Evolutionary conservation across 2,329 filamentous ascomycete species (phyloP), one percentile per base, ranked within the genome.

Genomic region (Hypoxylon sp.): DNA sequence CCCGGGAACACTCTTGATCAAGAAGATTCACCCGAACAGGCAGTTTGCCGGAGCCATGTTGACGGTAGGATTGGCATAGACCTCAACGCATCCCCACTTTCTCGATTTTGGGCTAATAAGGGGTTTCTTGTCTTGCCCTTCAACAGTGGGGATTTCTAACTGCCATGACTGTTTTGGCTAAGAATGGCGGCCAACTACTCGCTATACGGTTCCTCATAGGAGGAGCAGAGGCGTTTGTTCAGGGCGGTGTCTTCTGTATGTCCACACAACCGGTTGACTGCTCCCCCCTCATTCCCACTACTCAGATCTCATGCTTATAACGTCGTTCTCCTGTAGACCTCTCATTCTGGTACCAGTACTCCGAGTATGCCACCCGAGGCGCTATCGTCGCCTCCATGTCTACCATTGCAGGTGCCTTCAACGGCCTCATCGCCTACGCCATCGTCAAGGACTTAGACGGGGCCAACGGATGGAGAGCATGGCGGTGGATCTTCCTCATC

Each of bases 271-370:
- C 5, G 2, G 6, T 11, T 11, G 3, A 27, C n/a, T 19, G 29
- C 8, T 16, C 4, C 11, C 48, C 58, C 14, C 25, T 39, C 29
- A 41, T 30, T 27, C 25, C 21, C 7, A 16, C 27, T 16, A 23
- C 14, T 27, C 9, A 12, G 21, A 29, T 21, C n/a, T 23, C 16
- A n/a, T 14, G 19, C 50, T 55, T 12, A 56, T 37, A 37, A 43
- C 5, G 14, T 50, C 11, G 14, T 54, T 41, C 5, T 48, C n/a
- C 21, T 30, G 12, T 65, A 71, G 69, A 74, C 34, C 67, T 74
- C n/a, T 74, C 72, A 3, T 74, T 74, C 55, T 73, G 72, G 72
- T 74, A 74, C 52, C 63, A 69, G 19, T 74, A 74, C 66, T 54
- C 43, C 5, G 72, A 74, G 37, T 67, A 70, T 5, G 72, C 72